These are phyloP conservation scores for Hericium erinaceus DNA, from an alignment of 768 basidiomycete species.

Conservation along the genomic window DNA sequence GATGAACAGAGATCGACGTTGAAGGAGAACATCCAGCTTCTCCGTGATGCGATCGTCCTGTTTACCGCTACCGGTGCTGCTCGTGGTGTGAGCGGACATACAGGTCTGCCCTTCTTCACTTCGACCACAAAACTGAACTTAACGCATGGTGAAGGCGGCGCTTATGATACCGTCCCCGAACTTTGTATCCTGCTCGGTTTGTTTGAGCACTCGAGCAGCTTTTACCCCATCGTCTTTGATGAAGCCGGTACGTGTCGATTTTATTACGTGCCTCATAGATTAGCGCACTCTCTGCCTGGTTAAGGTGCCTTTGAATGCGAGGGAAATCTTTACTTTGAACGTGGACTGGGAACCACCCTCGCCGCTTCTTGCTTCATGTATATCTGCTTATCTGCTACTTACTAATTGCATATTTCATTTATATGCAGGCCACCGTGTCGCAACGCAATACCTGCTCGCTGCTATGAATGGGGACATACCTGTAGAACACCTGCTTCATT, in stretches of 20 bases:
- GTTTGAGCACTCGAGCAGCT: slow-evolving; percentile 56
- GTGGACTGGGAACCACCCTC: neutral
- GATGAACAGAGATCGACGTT: slow-evolving; percentile 52
- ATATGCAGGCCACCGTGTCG: slow-evolving; percentile 71
- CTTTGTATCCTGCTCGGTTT: slow-evolving; percentile 70
- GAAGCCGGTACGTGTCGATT: slow-evolving; percentile 54
- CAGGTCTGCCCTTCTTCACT: slow-evolving; percentile 35
- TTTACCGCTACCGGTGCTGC: slow-evolving; percentile 85
- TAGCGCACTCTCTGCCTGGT: neutral
- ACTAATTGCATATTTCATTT: no score
- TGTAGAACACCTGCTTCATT: slow-evolving; percentile 70
- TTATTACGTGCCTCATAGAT: neutral
- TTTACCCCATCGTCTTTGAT: slow-evolving; percentile 64
- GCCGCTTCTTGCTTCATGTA: no score
- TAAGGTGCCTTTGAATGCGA: neutral
- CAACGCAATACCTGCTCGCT: slow-evolving; percentile 79
- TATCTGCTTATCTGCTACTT: no score
- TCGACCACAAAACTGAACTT: neutral
- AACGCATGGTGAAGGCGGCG: slow-evolving; percentile 23
- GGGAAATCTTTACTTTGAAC: no score
- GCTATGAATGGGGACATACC: slow-evolving; percentile 68
- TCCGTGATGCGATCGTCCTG: slow-evolving; percentile 77
- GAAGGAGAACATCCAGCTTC: slow-evolving; percentile 63
- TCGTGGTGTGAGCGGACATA: slow-evolving; percentile 81
- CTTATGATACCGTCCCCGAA: slow-evolving; percentile 69